Evolutionary conservation across 768 basidiomycete genomes (phyloP).

Genomic region (Mycena olivaceomarginata): DNA sequence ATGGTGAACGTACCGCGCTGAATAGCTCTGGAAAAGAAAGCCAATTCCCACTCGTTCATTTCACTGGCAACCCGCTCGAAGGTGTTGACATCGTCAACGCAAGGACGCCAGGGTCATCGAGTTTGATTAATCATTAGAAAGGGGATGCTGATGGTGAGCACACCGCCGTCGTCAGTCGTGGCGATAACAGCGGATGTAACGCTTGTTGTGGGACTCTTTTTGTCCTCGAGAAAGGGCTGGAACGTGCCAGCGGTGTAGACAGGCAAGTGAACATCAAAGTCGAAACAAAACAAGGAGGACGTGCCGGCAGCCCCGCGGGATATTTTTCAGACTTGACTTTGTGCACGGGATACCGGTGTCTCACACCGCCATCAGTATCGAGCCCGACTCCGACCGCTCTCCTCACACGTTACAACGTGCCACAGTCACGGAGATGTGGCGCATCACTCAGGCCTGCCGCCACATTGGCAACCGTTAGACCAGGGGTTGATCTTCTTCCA

Average conservation of each 20-base stretch:
- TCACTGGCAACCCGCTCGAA: background rate
- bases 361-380: no score
- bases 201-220: background rate
- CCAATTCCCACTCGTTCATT: conserved; percentile 22
- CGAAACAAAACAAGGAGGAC: no score
- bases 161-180: background rate
- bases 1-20: conserved; percentile 1
- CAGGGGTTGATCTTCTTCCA: no score
- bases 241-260: background rate
- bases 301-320: no score
- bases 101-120: background rate
- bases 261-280: no score
- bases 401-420: no score
- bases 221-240: conserved; percentile 1
- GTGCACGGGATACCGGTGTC: no score
- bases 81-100: conserved; percentile 4
- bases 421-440: background rate
- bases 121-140: background rate
- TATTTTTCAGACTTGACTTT: no score
- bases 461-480: background rate
- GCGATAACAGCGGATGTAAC: background rate
- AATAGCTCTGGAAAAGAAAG: background rate
- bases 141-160: background rate
- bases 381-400: no score
- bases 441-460: background rate